Percentiles rank a stretch among this genome's conserved stretches.
Evolutionary conservation across 2,329 filamentous ascomycete species (phyloP).

Genomic region (Cercospora berteroae): DNA sequence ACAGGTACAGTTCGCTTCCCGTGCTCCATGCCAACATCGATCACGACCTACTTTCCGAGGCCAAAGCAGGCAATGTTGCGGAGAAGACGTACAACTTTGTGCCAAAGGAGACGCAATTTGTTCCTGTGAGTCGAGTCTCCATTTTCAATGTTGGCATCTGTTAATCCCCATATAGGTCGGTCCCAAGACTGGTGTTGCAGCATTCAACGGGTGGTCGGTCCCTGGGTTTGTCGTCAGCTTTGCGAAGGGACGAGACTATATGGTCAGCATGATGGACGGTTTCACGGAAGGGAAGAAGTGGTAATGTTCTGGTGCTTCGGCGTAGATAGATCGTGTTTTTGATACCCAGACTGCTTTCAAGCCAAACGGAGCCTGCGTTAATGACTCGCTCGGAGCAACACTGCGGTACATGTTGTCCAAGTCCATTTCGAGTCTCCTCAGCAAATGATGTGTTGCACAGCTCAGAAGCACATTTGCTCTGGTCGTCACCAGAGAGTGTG

Average conservation of each 20-base stretch:
- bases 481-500: not conserved
- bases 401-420: not conserved
- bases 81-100: conserved; percentile 34
- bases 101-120: conserved; percentile 34
- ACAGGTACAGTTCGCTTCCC: conserved; percentile 38
- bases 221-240: conserved; percentile 38
- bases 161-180: conserved; percentile 23
- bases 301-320: not conserved
- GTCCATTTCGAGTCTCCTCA: not conserved
- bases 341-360: not conserved
- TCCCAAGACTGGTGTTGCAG: conserved; percentile 39
- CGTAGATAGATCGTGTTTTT: not conserved
- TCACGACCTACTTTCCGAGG: conserved; percentile 44
- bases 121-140: conserved; percentile 22
- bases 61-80: conserved; percentile 25
- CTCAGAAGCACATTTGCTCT: not conserved
- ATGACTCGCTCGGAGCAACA: not conserved
- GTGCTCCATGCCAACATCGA: conserved; percentile 47
- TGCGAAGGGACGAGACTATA: conserved; percentile 41
- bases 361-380: not conserved
- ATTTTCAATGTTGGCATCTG: conserved; percentile 8
- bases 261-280: conserved; percentile 30
- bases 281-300: conserved; percentile 34
- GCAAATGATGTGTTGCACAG: not conserved
- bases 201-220: conserved; percentile 36